Evolutionary conservation across 306 rosid species (phyloP).

Genomic region (Argentina anserina): DNA sequence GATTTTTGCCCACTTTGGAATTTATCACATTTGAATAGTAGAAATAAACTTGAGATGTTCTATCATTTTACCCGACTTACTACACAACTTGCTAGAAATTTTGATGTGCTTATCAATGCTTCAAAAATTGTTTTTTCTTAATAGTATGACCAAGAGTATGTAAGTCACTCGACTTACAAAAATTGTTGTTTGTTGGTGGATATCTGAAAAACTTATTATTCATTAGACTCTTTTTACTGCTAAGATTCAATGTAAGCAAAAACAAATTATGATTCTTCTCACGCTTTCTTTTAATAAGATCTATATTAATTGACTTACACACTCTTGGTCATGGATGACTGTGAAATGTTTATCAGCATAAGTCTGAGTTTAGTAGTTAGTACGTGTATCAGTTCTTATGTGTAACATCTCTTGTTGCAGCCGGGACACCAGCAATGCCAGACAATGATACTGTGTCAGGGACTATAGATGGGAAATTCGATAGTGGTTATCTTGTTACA

Average conservation of each 20-base stretch:
- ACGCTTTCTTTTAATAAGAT: not conserved
- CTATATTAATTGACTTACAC: not conserved
- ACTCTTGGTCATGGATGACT: not conserved
- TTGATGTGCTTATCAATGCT: not conserved
- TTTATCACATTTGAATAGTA: not conserved
- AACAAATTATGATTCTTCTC: not conserved
- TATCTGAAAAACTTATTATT: not conserved
- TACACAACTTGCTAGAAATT: not conserved
- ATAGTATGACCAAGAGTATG: too few species aligned
- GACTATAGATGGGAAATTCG: slow-evolving; percentile 89
- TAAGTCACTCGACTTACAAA: too few species aligned
- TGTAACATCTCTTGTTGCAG: slow-evolving; percentile 24
- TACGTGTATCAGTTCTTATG: not conserved
- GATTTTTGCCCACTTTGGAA: not conserved
- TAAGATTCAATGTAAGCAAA: not conserved
- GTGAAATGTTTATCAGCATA: not conserved
- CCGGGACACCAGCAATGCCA: slow-evolving; percentile 30
- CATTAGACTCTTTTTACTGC: not conserved
- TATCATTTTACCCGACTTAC: not conserved
- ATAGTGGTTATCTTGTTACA: slow-evolving; percentile 85
- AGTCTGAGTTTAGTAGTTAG: too few species aligned
- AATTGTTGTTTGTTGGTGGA: not conserved
- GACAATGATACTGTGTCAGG: slow-evolving; percentile 51
- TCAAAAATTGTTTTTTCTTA: too few species aligned
- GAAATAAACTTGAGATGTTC: not conserved